Evolutionary conservation across 208 protist species (phyloP).

Genomic region (Naegleria gruberi): DNA sequence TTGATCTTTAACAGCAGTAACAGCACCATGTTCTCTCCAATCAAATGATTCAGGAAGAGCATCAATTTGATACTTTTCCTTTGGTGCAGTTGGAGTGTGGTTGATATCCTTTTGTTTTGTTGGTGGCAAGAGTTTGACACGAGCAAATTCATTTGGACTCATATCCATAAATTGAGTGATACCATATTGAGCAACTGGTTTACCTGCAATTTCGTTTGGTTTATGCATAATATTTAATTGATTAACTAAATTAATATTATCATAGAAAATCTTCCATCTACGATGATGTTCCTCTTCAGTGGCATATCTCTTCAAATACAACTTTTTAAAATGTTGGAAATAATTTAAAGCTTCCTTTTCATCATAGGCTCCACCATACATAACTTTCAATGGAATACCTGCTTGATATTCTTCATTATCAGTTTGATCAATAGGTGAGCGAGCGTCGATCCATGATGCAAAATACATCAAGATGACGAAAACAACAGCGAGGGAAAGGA

Average conservation of each 20-base stretch:
- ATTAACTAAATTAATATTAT: not conserved
- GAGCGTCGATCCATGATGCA: too few species aligned
- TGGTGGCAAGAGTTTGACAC: not conserved
- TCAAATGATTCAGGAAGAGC: not conserved
- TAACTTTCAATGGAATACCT: not conserved
- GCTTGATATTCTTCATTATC: too few species aligned
- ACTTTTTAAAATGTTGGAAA: not conserved
- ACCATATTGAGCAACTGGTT: not conserved
- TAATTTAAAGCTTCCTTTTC: not conserved
- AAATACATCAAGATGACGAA: too few species aligned
- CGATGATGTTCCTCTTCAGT: not conserved
- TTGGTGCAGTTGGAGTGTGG: not conserved
- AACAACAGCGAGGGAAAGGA: too few species aligned
- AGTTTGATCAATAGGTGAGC: too few species aligned
- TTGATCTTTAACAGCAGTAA: slow-evolving; percentile 6
- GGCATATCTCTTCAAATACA: not conserved
- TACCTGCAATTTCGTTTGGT: not conserved
- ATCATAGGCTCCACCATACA: not conserved
- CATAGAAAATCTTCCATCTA: not conserved
- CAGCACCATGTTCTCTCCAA: slow-evolving; percentile 8
- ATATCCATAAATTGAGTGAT: not conserved
- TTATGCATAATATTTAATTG: not conserved
- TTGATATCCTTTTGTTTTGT: not conserved
- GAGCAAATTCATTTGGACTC: not conserved
- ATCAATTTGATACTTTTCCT: not conserved